Evolutionary conservation across 108 stramenopile genomes (phyloP).

Genomic region (Skeletonema costatum): DNA sequence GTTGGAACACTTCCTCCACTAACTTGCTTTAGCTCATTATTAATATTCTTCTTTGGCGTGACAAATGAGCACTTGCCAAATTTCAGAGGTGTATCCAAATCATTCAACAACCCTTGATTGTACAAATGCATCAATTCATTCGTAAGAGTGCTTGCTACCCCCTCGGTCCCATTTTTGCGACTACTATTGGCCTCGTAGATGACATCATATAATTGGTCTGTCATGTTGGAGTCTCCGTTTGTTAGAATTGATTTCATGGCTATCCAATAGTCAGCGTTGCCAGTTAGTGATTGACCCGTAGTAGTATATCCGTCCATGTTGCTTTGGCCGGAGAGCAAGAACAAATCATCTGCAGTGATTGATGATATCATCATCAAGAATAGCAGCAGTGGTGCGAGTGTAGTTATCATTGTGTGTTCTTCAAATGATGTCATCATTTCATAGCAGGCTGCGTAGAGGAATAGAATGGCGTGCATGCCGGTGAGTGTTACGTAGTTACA

Average conservation of each 20-base stretch:
- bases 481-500: no score
- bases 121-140: conserved; percentile 7
- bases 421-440: no score
- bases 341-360: background rate
- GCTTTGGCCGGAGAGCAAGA: conserved; percentile 10
- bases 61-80: conserved; percentile 15
- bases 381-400: background rate
- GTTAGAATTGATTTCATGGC: background rate
- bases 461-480: no score
- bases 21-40: background rate
- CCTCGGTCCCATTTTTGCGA: background rate
- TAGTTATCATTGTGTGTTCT: background rate
- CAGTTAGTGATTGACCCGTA: background rate
- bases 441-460: no score
- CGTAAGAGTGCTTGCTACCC: background rate
- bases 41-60: background rate
- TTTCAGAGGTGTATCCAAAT: conserved; percentile 2
- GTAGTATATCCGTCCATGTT: conserved; percentile 13
- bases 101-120: conserved; percentile 1
- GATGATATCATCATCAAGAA: background rate
- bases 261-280: conserved; percentile 6
- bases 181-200: conserved; percentile 1
- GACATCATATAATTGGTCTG: background rate
- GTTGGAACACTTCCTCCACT: conserved; percentile 8
- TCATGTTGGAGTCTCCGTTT: background rate